Evolutionary conservation across 2,329 filamentous ascomycete species (phyloP).

Genomic region (Xylaria sp.): DNA sequence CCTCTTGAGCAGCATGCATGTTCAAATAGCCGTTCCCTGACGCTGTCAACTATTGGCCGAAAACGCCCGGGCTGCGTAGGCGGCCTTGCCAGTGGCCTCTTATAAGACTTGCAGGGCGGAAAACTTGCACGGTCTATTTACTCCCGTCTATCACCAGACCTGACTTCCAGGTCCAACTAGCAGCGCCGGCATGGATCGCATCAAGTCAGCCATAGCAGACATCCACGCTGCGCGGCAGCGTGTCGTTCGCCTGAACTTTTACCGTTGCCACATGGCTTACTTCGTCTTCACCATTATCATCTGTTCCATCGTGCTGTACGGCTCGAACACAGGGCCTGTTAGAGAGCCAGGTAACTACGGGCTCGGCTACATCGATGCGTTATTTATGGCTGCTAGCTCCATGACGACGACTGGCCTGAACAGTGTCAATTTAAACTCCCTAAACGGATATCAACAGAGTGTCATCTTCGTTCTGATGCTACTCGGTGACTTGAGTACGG

Average conservation of each 20-base stretch:
- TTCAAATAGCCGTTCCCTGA: too few species aligned
- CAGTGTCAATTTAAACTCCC: not conserved
- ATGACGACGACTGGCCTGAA: slow-evolving; percentile 2
- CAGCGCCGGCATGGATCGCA: too few species aligned
- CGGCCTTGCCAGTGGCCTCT: too few species aligned
- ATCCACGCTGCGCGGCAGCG: not conserved
- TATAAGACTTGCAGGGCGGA: too few species aligned
- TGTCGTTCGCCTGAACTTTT: slow-evolving; percentile 1
- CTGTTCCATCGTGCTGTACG: not conserved
- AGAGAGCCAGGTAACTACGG: not conserved
- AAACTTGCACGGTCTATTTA: too few species aligned
- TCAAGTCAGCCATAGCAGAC: too few species aligned
- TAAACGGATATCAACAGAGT: slow-evolving; percentile 4
- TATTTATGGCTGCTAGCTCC: slow-evolving; percentile 1
- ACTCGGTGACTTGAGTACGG: slow-evolving; percentile 4
- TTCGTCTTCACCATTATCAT: not conserved
- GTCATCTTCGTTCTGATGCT: slow-evolving; percentile 2
- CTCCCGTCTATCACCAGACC: too few species aligned
- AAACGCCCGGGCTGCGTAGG: too few species aligned
- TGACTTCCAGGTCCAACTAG: too few species aligned
- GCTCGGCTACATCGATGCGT: slow-evolving; percentile 1
- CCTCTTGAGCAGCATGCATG: too few species aligned
- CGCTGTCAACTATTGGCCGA: too few species aligned
- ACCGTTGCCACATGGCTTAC: slow-evolving; percentile 5
- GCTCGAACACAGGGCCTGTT: not conserved